Evolutionary conservation across 805 yeast genomes (phyloP), one percentile per base, ranked within the genome.

Genomic region (Candida namnaoensis): DNA sequence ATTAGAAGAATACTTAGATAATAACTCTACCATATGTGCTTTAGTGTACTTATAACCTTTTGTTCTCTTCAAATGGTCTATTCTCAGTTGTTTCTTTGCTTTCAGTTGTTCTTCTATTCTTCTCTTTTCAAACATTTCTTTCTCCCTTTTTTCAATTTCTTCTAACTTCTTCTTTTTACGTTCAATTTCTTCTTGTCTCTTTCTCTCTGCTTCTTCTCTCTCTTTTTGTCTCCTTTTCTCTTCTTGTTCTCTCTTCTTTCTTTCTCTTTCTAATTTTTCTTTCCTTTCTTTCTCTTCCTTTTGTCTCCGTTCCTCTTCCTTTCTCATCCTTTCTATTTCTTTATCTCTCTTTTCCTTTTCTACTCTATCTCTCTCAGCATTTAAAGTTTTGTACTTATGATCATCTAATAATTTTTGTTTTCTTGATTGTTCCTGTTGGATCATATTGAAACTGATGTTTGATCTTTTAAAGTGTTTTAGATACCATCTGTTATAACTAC

Each of bases 401-500:
- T 27, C 33, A 24, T 12, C 5, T 15, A 28, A 27, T 6, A 30
- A 19, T 23, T 19, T 30, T 12, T 28, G 9, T 23, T 37, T 37
- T 7, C 28, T 30, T 7, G 4, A 5, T 23, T 11, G 8, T 35
- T 41, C 45, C 40, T 43, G 35, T 25, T 39, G 24, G 14, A 47
- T 10, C 5, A 26, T 8, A 7, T 2, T 40, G 40, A 10, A 32
- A 27, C 32, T 34, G 19, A 54, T 45, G 7, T 19, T 14, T 0
- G 27, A 14, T 13, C 51, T 35, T 32, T 36, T 44, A 41, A 37
- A 52, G 19, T 47, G 34, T 1, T 34, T 23, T 4, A 1, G 11
- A 35, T 51, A 52, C 54, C 53, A 52, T 14, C n/a, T 12, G 34
- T 51, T 50, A 23, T 52, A 54, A 1, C 24, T 36, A 1, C 6